Base-by-base conservation (phyloP, 176 grass and related monocot genomes). In the Bothriochloa decipiens region DNA sequence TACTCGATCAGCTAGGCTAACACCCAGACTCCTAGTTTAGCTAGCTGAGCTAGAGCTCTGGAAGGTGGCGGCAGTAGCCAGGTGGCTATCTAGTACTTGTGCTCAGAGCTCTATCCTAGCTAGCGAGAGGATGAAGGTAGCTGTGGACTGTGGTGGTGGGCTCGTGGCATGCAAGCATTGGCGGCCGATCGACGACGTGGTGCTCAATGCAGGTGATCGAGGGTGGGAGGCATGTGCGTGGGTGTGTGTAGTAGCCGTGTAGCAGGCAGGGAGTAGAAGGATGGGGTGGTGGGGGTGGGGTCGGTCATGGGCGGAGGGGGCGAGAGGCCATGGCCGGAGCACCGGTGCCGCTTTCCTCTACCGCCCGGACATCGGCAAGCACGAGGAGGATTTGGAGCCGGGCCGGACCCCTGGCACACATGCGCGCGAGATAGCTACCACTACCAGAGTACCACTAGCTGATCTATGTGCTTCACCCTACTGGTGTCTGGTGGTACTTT, bases 361-460 rank as follows among this genome's bases (percentile, higher is more conserved):
- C 23, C 75, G 77, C 45, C 68, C 77, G 40, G 92, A 82, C 92
- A 94, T 86, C 92, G 81, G 85, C 85, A 88, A 92, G 82, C 92
- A 92, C 92, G 69, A 92, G 85, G 70, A 77, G 81, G 85, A 45
- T 40, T 36, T 81, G 46, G 79, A 81, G 53, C 1, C 79, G 79
- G 20, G 65, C 79, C 32, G 65, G 42, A 46, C 40, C 8, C 1
- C 42, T n/a, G 53, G 18, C 53, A 58, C 57, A 26, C 58, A 26
- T 62, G 58, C 20, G 22, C 52, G 5, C 7, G 16, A 49, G 13
- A 11, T 46, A 23, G 17, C 52, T 23, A 60, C 20, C 20, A n/a
- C 55, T 22, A 15, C 53, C 20, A 58, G 53, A 52, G 50, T 53
- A 53, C 50, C 49, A 57, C 53, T 18, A 57, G 53, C 20, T 55